phyloP scores from a whole-genome alignment of 306 rosid species.

The Casuarina cunninghamiana region DNA sequence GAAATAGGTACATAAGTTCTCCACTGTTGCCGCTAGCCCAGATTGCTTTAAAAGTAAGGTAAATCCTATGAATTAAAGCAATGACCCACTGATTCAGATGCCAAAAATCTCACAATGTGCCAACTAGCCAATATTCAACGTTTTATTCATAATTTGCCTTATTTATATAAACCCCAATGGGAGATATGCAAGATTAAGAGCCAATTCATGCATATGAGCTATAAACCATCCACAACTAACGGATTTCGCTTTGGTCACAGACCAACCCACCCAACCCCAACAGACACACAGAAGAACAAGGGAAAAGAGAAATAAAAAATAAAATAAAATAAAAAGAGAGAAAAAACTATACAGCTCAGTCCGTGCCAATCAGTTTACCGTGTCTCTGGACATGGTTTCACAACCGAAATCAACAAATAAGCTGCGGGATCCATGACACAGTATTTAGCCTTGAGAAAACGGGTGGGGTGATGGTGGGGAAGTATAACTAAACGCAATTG shows the following conservation, averaged over 20 bases:
- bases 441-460: background rate
- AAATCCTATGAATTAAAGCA: background rate
- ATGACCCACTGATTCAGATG: background rate
- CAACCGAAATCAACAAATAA: background rate
- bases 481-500: background rate
- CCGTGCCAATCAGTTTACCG: constrained; percentile 8
- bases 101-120: background rate
- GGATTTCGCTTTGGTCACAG: background rate
- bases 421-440: background rate
- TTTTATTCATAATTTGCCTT: background rate
- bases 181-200: background rate
- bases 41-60: background rate
- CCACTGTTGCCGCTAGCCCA: background rate
- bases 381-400: background rate
- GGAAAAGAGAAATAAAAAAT: background rate
- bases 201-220: background rate
- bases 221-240: background rate
- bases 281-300: background rate
- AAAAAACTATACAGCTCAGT: background rate
- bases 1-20: background rate
- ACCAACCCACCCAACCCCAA: background rate
- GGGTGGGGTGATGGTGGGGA: background rate
- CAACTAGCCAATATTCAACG: background rate
- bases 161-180: background rate
- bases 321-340: no score